Conservation (phyloP, 1,284 basidiomycete species). For the Trichosporon faecale region DNA sequence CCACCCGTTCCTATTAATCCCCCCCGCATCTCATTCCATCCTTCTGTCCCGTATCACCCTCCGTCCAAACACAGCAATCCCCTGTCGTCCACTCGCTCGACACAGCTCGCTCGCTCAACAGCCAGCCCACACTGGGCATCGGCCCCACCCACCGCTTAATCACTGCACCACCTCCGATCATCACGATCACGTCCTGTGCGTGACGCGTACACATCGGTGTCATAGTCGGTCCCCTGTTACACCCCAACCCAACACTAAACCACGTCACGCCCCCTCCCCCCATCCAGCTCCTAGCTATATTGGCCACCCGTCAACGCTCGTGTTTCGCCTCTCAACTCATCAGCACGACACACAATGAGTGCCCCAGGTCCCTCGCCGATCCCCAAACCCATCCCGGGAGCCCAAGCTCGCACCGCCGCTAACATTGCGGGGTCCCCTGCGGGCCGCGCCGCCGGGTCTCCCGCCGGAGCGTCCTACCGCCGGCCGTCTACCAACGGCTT, state of each 20-base stretch:
- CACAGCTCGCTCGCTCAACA: not conserved
- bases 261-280: constrained; percentile 10
- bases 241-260: constrained; percentile 6
- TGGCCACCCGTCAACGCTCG: not conserved
- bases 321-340: constrained; percentile 27
- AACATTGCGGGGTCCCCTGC: constrained; percentile 19
- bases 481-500: constrained; percentile 20
- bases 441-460: not conserved
- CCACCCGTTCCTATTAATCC: not conserved
- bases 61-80: not conserved
- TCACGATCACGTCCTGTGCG: not conserved
- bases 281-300: not conserved
- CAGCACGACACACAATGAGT: not conserved
- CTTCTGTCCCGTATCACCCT: not conserved
- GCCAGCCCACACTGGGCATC: not conserved
- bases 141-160: not conserved
- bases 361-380: constrained; percentile 9
- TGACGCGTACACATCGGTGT: not conserved
- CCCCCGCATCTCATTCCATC: not conserved
- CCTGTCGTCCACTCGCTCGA: not conserved
- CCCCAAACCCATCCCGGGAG: constrained; percentile 38
- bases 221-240: constrained; percentile 8
- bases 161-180: not conserved
- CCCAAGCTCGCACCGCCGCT: constrained; percentile 38
- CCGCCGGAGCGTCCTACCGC: constrained; percentile 12